Base-by-base conservation (phyloP, 2,329 filamentous ascomycete genomes). In the Exserohilum turcica region DNA sequence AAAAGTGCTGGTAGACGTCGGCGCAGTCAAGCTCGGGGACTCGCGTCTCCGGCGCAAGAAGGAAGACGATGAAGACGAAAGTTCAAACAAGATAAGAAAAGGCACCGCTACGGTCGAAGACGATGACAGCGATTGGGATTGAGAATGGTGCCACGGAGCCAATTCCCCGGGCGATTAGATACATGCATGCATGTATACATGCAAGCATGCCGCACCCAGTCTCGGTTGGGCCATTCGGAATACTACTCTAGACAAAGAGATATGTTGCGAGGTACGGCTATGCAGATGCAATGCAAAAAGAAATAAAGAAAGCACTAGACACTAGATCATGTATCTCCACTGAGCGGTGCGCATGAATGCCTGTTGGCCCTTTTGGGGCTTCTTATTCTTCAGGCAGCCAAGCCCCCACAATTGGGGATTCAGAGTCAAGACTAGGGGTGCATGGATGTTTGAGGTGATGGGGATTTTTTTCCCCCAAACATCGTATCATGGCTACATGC, bases 11-110 rank as follows among this genome's bases (percentile, higher is more conserved):
- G 83, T 97, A 2, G 88, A 92, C 42, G 80, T 95, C 32, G 92
- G 92, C 3, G 93, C 92, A 1, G 79, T 97, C 13, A 84, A 86
- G 47, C 82, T 87, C 43, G 88, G 86, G 52, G 94, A 99, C 72
- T 83, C 90, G 75, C 86, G 94, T 48, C 80, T 97, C 31, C 79
- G 83, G 60, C 83, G 84, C 1, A 65, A 62, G 43, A 82, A 86
- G 56, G 85, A 87, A 36, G 83, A 42, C 36, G 83, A 42, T 65
- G 76, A 61, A 73, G 77, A 57, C 81, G 81, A 67, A 79, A 78
- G 45, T 80, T 82, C 65, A 79, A 80, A 65, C 80, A 78, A 59
- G 81, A 81, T 63, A 81, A 80, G 63, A 38, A 68, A 68, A 51
- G 63, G 70, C 8, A 66, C 59, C 70, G 79, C 43, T 2, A 63